Conservation (phyloP, 2,329 filamentous ascomycete genomes). For the Aureobasidium lini region DNA sequence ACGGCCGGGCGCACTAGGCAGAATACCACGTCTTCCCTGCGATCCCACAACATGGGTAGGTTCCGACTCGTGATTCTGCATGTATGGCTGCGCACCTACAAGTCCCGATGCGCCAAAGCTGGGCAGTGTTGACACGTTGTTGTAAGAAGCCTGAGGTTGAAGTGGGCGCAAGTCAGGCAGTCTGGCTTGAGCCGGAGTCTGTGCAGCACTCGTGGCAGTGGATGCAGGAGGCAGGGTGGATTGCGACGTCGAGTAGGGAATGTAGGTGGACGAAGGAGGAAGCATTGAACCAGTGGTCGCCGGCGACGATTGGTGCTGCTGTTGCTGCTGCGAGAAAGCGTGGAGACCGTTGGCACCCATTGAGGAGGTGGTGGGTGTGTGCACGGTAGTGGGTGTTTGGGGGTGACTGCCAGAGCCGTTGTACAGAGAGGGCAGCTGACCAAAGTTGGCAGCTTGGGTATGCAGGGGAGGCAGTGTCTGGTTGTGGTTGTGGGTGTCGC, state of each 20-base stretch:
- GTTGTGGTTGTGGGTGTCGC: slow-evolving; percentile 14
- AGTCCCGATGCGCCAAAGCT: slow-evolving; percentile 27
- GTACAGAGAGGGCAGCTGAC: slow-evolving; percentile 28
- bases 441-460: slow-evolving; percentile 23
- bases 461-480: slow-evolving; percentile 30
- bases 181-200: slow-evolving; percentile 18
- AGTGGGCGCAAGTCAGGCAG: slow-evolving; percentile 34
- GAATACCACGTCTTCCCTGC: slow-evolving; percentile 82
- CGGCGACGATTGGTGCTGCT: slow-evolving; percentile 22
- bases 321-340: slow-evolving; percentile 23
- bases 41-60: slow-evolving; percentile 92
- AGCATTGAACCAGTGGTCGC: slow-evolving; percentile 27
- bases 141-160: slow-evolving; percentile 35
- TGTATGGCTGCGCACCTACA: slow-evolving; percentile 27
- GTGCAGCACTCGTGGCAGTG: slow-evolving; percentile 23
- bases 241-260: slow-evolving; percentile 22
- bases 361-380: slow-evolving; percentile 26
- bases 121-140: slow-evolving; percentile 27
- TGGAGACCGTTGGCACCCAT: slow-evolving; percentile 23
- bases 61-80: slow-evolving; percentile 41
- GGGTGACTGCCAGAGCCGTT: slow-evolving; percentile 24
- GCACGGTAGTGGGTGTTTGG: slow-evolving; percentile 27
- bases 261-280: slow-evolving; percentile 25
- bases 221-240: slow-evolving; percentile 25
- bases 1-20: slow-evolving; percentile 82